Percentiles rank a stretch among this genome's conserved stretches.
Conservation (phyloP, 805 yeast species). For the Nakazawaea ambrosiae region DNA sequence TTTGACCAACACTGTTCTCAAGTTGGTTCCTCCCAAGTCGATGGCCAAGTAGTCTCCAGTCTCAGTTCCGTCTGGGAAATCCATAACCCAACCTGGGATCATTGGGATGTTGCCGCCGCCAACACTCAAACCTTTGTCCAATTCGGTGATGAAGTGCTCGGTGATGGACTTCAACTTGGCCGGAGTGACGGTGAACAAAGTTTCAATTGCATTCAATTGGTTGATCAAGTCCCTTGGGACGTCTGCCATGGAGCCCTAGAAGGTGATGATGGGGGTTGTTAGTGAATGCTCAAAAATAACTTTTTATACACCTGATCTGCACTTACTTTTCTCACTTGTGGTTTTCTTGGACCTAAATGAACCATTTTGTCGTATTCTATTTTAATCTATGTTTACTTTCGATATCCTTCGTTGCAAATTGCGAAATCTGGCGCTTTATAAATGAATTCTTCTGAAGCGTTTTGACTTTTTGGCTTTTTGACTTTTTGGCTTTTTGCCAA, state of each 20-base stretch:
- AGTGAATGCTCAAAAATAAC: neutral
- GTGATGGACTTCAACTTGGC: conserved; percentile 60
- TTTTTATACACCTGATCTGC: neutral
- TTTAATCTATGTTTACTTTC: too few relatives aligned
- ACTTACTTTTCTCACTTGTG: conserved; percentile 65
- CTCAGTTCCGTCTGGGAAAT: conserved; percentile 88
- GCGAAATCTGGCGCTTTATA: too few relatives aligned
- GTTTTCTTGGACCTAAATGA: conserved; percentile 77
- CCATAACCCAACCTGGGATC: conserved; percentile 97
- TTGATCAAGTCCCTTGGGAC: conserved; percentile 57
- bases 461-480: too few relatives aligned
- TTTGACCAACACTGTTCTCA: conserved; percentile 84
- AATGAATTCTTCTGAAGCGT: too few relatives aligned
- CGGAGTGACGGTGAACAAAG: conserved; percentile 53
- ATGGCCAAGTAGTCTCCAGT: conserved; percentile 86
- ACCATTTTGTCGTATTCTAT: conserved; percentile 44
- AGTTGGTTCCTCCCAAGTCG: conserved; percentile 95
- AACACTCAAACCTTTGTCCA: conserved; percentile 71
- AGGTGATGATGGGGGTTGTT: neutral
- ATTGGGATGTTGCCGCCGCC: conserved; percentile 87
- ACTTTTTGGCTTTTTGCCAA: too few relatives aligned
- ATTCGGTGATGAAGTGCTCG: conserved; percentile 69
- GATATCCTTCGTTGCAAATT: too few relatives aligned
- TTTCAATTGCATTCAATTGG: conserved; percentile 52
- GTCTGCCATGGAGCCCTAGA: conserved; percentile 49